A percentile compares a stretch with the other conserved stretches of the same genome.
These are phyloP conservation scores for Vigna hirtella DNA, from an alignment of 306 rosid genomes.

Conservation along the genomic window DNA sequence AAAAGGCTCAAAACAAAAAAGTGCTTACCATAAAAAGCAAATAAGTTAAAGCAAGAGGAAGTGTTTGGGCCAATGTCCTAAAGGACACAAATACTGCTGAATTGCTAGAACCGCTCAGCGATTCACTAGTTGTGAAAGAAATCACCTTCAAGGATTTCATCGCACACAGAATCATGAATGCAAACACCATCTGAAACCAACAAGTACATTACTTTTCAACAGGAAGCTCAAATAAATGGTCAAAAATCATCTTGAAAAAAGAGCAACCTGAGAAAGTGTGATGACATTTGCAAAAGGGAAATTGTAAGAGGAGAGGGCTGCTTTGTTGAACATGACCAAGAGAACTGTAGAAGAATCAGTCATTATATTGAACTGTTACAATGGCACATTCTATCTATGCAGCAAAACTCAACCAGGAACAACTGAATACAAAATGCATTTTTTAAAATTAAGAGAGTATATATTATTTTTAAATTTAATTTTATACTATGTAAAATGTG, in stretches of 20 bases:
- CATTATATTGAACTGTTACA: constrained; percentile 30
- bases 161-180: constrained; percentile 61
- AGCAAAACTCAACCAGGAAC: neutral
- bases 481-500: too few species aligned
- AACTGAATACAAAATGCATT: too few species aligned
- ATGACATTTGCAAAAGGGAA: constrained; percentile 69
- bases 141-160: constrained; percentile 60
- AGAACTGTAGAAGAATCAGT: constrained; percentile 56
- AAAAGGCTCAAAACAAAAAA: neutral
- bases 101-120: constrained; percentile 48
- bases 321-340: constrained; percentile 82
- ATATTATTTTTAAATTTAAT: too few species aligned
- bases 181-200: constrained; percentile 58
- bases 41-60: constrained; percentile 72
- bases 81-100: constrained; percentile 55
- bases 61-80: constrained; percentile 55
- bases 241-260: constrained; percentile 31
- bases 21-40: constrained; percentile 70
- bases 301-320: constrained; percentile 71
- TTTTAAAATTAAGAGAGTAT: too few species aligned
- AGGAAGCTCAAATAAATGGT: neutral
- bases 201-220: constrained; percentile 24
- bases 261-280: constrained; percentile 71
- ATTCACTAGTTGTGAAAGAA: constrained; percentile 63
- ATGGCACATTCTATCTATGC: neutral